Evolutionary conservation across 176 grass and related monocot genomes (phyloP).

Genomic region (Rhynchospora breviuscula): DNA sequence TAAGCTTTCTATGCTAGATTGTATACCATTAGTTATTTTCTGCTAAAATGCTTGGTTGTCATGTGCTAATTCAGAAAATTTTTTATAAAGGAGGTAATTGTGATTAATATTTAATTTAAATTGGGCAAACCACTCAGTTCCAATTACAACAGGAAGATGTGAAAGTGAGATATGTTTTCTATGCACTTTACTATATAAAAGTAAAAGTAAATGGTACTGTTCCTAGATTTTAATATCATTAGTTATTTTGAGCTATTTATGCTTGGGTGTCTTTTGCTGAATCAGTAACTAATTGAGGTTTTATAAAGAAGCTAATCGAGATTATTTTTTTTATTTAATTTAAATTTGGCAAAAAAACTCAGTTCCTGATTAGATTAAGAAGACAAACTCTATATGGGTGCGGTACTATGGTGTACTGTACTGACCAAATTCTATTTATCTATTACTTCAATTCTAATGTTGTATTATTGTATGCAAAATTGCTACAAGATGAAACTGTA

Average conservation of each 20-base stretch:
- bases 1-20: constrained; percentile 25
- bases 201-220: neutral
- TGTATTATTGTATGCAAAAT: neutral
- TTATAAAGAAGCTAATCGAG: too few species aligned
- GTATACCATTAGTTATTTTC: neutral
- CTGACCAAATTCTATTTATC: neutral
- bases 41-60: too few species aligned
- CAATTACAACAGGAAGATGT: neutral
- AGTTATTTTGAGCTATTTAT: neutral
- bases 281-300: neutral
- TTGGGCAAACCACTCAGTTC: neutral
- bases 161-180: constrained; percentile 70
- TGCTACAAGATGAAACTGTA: neutral
- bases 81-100: neutral
- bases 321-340: too few species aligned
- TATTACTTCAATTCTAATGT: neutral
- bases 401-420: neutral
- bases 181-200: neutral
- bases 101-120: neutral
- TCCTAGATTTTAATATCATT: neutral
- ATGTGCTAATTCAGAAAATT: neutral
- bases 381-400: neutral
- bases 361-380: too few species aligned
- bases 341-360: too few species aligned
- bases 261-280: neutral